These are phyloP conservation scores for Chlamydomonas reinhardtii DNA, from an alignment of 163 green algal species.

Conservation along the genomic window DNA sequence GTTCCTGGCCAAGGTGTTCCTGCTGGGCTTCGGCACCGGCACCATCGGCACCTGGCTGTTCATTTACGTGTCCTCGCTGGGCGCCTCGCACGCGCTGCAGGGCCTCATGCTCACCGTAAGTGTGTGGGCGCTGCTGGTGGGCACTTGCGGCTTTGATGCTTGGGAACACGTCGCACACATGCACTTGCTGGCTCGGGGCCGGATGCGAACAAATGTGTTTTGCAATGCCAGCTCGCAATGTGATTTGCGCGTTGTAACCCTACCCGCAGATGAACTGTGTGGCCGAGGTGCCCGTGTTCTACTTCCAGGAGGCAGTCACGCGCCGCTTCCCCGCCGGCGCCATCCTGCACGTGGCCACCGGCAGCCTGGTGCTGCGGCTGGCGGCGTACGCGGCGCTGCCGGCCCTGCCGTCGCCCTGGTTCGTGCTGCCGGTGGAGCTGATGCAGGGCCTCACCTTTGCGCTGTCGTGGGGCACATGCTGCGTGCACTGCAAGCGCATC, in stretches of 20 bases:
- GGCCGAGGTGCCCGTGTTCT: slow-evolving; percentile 24
- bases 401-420: background rate
- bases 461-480: background rate
- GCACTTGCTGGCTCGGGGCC: too few species aligned
- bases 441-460: slow-evolving; percentile 20
- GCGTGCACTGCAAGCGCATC: background rate
- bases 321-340: background rate
- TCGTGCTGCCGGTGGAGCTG: slow-evolving; percentile 21
- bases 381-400: background rate
- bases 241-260: too few species aligned
- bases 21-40: background rate
- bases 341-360: background rate
- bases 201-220: too few species aligned
- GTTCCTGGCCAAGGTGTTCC: slow-evolving; percentile 10
- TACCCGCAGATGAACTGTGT: slow-evolving; percentile 1
- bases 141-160: too few species aligned
- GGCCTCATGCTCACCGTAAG: slow-evolving; percentile 22
- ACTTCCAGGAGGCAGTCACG: background rate
- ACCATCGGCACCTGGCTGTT: slow-evolving; percentile 22
- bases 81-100: background rate
- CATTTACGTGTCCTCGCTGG: background rate
- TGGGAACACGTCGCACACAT: too few species aligned
- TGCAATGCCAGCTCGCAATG: too few species aligned
- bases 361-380: background rate
- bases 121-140: too few species aligned